Conservation (phyloP, 345 rosid genomes). For the Sonneratia caseolaris region DNA sequence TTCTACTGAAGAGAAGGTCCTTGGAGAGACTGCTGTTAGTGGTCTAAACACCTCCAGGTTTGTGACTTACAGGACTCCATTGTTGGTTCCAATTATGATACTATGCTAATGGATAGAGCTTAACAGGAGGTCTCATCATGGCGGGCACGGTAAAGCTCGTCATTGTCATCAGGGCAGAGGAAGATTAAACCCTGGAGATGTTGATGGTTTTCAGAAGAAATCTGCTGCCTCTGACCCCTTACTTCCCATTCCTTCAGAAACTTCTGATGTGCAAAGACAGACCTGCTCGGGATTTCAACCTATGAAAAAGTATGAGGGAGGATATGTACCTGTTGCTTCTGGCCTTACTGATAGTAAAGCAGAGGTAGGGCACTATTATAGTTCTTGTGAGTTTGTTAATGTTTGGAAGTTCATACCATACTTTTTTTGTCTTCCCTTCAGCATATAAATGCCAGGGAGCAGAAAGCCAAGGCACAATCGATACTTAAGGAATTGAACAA, state of each 20-base stretch:
- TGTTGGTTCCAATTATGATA: slow-evolving; percentile 19
- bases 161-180: slow-evolving; percentile 38
- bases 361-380: slow-evolving; percentile 25
- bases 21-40: slow-evolving; percentile 21
- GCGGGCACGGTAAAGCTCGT: slow-evolving; percentile 42
- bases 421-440: slow-evolving; percentile 24
- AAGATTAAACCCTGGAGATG: slow-evolving; percentile 40
- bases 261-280: slow-evolving; percentile 26
- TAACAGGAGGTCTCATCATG: slow-evolving; percentile 61
- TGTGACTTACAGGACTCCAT: slow-evolving; percentile 14
- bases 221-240: slow-evolving; percentile 18
- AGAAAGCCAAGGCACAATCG: slow-evolving; percentile 75
- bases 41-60: slow-evolving; percentile 50
- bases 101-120: slow-evolving; percentile 22
- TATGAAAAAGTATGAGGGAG: slow-evolving; percentile 31
- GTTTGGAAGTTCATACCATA: slow-evolving; percentile 6
- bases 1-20: slow-evolving; percentile 32
- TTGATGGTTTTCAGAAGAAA: slow-evolving; percentile 49
- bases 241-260: slow-evolving; percentile 27
- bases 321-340: slow-evolving; percentile 18
- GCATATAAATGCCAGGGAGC: slow-evolving; percentile 65
- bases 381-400: slow-evolving; percentile 5
- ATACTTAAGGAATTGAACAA: slow-evolving; percentile 78
- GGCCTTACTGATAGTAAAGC: slow-evolving; percentile 46
- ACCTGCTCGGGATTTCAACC: slow-evolving; percentile 16